Evolutionary conservation across 768 basidiomycete species (phyloP).

Genomic region (Cantharellus anzutake): DNA sequence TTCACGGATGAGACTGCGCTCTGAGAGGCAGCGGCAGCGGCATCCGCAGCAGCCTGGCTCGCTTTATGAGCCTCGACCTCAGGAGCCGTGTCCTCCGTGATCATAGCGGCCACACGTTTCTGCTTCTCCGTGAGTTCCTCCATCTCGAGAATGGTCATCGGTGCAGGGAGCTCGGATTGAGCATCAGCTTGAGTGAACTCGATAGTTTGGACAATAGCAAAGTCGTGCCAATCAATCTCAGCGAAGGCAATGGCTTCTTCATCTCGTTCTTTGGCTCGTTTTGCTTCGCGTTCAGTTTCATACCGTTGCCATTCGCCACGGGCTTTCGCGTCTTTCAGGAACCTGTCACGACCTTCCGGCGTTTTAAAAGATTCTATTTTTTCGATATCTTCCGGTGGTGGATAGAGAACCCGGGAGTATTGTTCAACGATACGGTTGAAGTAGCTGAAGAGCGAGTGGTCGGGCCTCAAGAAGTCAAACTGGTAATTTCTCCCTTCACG

Average conservation of each 20-base stretch:
- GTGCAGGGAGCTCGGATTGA: conserved; percentile 81
- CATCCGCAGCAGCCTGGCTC: conserved; percentile 68
- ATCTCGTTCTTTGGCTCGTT: conserved; percentile 77
- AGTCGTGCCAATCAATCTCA: conserved; percentile 99
- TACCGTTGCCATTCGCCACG: conserved; percentile 81
- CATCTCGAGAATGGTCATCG: conserved; percentile 87
- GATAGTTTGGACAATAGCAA: conserved; percentile 93
- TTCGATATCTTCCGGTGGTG: conserved; percentile 54
- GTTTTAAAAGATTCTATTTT: conserved; percentile 45
- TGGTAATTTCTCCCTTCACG: conserved; percentile 92
- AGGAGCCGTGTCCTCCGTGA: conserved; percentile 86
- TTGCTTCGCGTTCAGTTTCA: conserved; percentile 69
- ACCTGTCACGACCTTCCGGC: conserved; percentile 52
- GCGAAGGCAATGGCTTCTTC: conserved; percentile 91
- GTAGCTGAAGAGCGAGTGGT: conserved; percentile 87
- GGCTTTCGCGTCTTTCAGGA: conserved; percentile 52
- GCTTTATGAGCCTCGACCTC: conserved; percentile 70
- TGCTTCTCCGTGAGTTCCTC: conserved; percentile 94
- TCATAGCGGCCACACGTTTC: conserved; percentile 95
- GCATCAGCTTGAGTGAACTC: conserved; percentile 92
- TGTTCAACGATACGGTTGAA: conserved; percentile 97
- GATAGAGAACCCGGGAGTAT: conserved; percentile 78
- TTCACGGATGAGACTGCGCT: conserved; percentile 15
- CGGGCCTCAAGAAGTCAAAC: conserved; percentile 92
- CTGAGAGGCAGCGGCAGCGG: conserved; percentile 64